Evolutionary conservation across 306 rosid genomes (phyloP), one percentile per base, ranked within the genome.

Genomic region (Lathyrus sativus): DNA sequence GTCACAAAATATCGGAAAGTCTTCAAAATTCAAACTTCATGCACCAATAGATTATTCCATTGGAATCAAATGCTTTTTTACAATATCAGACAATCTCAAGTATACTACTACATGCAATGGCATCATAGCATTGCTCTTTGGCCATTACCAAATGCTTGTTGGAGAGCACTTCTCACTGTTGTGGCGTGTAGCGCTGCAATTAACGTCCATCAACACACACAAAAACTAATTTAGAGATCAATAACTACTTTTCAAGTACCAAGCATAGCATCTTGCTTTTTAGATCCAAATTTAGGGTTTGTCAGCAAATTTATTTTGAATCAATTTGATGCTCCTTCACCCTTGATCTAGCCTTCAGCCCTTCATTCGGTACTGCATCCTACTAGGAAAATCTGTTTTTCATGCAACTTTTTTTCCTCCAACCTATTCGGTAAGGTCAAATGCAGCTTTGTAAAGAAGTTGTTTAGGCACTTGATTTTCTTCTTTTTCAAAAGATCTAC

Each of bases 391-490:
- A 45, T 50, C 29, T 46, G 14, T 10, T 57, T n/a, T 18, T 11
- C 55, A 67, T 67, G 53, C 18, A 2, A 63, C 60, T 67, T 62
- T 46, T n/a, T 69, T 51, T 67, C 54, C 61, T 56, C 22, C 79
- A 24, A 66, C 73, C 11, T 11, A 57, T 19, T 45, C 22, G 43
- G 14, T 11, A 35, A 58, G 62, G 31, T 51, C 9, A 26, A 3
- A 26, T n/a, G n/a, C n/a, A n/a, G n/a, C n/a, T n/a, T n/a, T n/a
- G n/a, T n/a, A n/a, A n/a, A n/a, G n/a, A n/a, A n/a, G n/a, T n/a
- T n/a, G n/a, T n/a, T n/a, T n/a, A n/a, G n/a, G n/a, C n/a, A n/a
- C n/a, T n/a, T n/a, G n/a, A n/a, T n/a, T n/a, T n/a, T n/a, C n/a
- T n/a, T n/a, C n/a, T n/a, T n/a, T n/a, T n/a, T n/a, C n/a, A n/a